phyloP scores from a whole-genome alignment of 768 basidiomycete genomes.

The Tephrocybe sp. region DNA sequence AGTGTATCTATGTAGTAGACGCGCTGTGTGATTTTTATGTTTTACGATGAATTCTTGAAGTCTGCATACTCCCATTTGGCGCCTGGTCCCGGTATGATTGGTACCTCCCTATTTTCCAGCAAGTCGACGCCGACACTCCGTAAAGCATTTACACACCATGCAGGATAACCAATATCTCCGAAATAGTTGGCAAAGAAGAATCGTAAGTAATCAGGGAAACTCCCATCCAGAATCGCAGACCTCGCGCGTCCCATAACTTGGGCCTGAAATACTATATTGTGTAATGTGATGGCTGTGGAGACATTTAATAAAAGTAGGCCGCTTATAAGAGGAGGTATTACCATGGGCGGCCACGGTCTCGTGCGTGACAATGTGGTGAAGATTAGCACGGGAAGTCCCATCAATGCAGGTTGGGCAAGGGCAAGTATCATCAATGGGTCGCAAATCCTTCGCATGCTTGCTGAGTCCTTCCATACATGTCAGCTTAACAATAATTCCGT shows the following conservation, averaged over 20 bases:
- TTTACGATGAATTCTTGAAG: constrained; percentile 10
- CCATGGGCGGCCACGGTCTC: constrained; percentile 89
- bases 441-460: constrained; percentile 68
- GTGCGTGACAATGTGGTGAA: constrained; percentile 73
- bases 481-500: background rate
- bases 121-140: constrained; percentile 82
- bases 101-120: constrained; percentile 50
- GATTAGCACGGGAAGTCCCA: constrained; percentile 66
- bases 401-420: constrained; percentile 83
- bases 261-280: constrained; percentile 85
- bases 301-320: constrained; percentile 13
- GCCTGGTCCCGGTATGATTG: constrained; percentile 57
- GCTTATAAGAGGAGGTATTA: constrained; percentile 28
- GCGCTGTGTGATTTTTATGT: background rate
- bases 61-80: constrained; percentile 82
- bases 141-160: constrained; percentile 87
- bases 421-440: constrained; percentile 71
- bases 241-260: constrained; percentile 84
- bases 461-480: constrained; percentile 46
- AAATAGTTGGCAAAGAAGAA: constrained; percentile 80
- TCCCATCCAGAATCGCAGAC: constrained; percentile 73
- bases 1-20: background rate
- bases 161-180: constrained; percentile 72
- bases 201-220: constrained; percentile 75
- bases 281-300: constrained; percentile 67